phyloP scores from a whole-genome alignment of 106 monocot genomes.

The Dendrobium catenatum region DNA sequence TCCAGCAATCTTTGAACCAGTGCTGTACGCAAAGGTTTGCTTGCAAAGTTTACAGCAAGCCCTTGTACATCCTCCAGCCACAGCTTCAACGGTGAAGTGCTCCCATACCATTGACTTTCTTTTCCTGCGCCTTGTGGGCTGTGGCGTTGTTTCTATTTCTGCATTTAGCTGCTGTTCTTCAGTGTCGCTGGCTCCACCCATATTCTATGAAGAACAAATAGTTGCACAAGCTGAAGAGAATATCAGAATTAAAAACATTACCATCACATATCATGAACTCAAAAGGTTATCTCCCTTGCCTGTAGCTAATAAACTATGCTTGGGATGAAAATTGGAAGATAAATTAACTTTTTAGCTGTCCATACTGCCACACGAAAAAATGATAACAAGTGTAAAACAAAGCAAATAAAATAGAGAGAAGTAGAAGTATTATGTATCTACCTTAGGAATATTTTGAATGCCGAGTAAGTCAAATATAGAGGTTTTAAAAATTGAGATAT shows the following conservation, averaged over 20 bases:
- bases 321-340: not conserved
- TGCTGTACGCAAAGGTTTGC: slow-evolving; percentile 90
- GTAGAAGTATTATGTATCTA: not conserved
- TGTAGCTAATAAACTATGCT: not conserved
- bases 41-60: slow-evolving; percentile 93
- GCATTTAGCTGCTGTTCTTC: slow-evolving; percentile 26
- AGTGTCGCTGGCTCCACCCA: slow-evolving; percentile 38
- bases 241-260: not conserved
- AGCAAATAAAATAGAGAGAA: not conserved
- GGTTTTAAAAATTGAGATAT: no score
- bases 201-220: slow-evolving; percentile 11
- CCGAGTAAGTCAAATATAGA: not conserved
- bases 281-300: not conserved
- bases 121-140: slow-evolving; percentile 41
- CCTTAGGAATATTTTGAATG: not conserved
- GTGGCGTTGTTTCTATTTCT: slow-evolving; percentile 38
- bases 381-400: not conserved
- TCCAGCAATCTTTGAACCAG: slow-evolving; percentile 79
- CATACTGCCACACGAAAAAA: not conserved
- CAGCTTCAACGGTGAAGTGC: slow-evolving; percentile 76
- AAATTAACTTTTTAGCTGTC: not conserved
- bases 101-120: slow-evolving; percentile 94
- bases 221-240: not conserved
- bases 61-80: slow-evolving; percentile 49
- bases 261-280: not conserved